Percentiles rank a stretch among this genome's conserved stretches.
Evolutionary conservation across 2,329 filamentous ascomycete species (phyloP).

Genomic region (Periglandula ipomoeae): DNA sequence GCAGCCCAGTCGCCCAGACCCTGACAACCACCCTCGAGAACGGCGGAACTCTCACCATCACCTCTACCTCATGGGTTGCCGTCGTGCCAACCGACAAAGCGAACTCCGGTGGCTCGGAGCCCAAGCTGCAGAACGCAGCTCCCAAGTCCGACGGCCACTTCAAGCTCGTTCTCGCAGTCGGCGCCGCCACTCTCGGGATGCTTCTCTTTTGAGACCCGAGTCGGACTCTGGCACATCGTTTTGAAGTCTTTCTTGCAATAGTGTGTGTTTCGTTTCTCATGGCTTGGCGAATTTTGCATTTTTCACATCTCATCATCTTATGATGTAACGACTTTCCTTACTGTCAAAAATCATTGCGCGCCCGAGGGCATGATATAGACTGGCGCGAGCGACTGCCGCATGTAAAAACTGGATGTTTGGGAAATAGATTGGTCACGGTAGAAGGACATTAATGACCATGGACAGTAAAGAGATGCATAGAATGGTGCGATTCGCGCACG

Average conservation of each 20-base stretch:
- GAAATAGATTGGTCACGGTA: background rate
- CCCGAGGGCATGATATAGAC: conserved; percentile 18
- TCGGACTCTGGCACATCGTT: too few species aligned
- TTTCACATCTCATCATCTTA: background rate
- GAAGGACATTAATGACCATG: too few species aligned
- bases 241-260: too few species aligned
- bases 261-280: background rate
- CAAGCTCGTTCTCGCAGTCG: conserved; percentile 15
- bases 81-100: conserved; percentile 27
- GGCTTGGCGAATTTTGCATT: background rate
- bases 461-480: too few species aligned
- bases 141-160: conserved; percentile 12
- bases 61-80: conserved; percentile 40
- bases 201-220: background rate
- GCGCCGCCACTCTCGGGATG: conserved; percentile 16
- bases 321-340: conserved; percentile 6
- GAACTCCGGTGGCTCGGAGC: conserved; percentile 18
- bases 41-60: conserved; percentile 36
- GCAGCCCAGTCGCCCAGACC: conserved; percentile 27
- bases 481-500: too few species aligned
- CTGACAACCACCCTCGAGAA: conserved; percentile 36
- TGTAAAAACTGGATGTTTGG: background rate
- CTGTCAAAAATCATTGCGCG: conserved; percentile 18
- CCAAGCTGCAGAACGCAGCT: conserved; percentile 30
- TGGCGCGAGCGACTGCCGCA: background rate